Evolutionary conservation across 306 rosid genomes (phyloP).

Genomic region (Begonia masoniana): DNA sequence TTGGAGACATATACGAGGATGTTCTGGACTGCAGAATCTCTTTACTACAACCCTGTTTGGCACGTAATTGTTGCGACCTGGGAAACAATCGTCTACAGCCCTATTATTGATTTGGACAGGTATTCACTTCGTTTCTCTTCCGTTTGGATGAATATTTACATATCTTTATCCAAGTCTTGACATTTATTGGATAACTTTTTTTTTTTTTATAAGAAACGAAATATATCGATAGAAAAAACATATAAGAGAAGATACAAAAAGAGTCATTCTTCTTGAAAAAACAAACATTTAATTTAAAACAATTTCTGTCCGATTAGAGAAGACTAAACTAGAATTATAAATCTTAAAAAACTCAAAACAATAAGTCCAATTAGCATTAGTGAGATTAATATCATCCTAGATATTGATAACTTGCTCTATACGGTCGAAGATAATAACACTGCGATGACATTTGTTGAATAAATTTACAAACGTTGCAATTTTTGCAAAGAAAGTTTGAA

Average conservation of each 20-base stretch:
- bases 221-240: no score
- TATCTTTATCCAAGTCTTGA: not conserved
- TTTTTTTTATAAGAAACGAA: no score
- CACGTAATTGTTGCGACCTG: constrained; percentile 72
- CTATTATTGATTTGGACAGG: constrained; percentile 94
- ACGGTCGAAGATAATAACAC: no score
- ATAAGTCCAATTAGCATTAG: no score
- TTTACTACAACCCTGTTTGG: constrained; percentile 86
- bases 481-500: no score
- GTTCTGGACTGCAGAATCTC: constrained; percentile 94
- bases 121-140: constrained; percentile 13
- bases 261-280: not conserved
- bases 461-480: no score
- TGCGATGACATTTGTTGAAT: no score
- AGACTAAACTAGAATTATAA: not conserved
- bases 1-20: constrained; percentile 90
- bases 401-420: no score
- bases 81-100: constrained; percentile 91
- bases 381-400: not conserved
- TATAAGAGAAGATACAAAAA: no score
- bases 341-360: not conserved
- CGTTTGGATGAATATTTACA: not conserved
- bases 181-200: not conserved
- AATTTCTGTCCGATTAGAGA: no score
- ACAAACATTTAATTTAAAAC: not conserved